These are phyloP conservation scores for Cytospora paraplurivora DNA, from an alignment of 2,329 filamentous ascomycete genomes.

Conservation along the genomic window DNA sequence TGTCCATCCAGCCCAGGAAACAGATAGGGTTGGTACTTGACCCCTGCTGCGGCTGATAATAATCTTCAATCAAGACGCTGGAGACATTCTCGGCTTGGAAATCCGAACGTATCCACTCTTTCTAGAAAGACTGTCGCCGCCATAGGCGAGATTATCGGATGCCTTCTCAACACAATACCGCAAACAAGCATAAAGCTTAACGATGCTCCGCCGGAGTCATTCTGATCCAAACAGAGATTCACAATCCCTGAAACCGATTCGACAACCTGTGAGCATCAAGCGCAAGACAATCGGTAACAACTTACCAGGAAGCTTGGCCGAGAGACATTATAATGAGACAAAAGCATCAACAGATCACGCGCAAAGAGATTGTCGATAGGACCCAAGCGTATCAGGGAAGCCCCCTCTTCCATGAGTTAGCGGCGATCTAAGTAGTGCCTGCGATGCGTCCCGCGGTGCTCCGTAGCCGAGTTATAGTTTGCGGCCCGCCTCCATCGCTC, in stretches of 20 bases:
- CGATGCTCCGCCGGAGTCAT: conserved; percentile 7
- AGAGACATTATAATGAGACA: not conserved
- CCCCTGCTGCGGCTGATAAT: conserved; percentile 12
- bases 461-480: not conserved
- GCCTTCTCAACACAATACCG: conserved; percentile 3
- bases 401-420: not conserved
- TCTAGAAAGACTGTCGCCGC: conserved; percentile 15
- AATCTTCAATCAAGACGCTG: conserved; percentile 8
- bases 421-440: not conserved
- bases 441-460: not conserved
- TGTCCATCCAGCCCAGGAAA: not conserved
- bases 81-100: conserved; percentile 13
- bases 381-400: not conserved
- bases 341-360: not conserved
- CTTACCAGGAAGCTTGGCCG: not conserved
- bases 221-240: conserved; percentile 1
- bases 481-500: not conserved
- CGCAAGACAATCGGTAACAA: not conserved
- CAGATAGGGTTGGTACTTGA: conserved; percentile 6
- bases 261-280: not conserved
- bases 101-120: conserved; percentile 9
- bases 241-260: not conserved
- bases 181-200: not conserved
- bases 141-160: conserved; percentile 16
- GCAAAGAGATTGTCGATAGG: not conserved